A percentile compares a stretch with the other conserved stretches of the same genome.
These are phyloP conservation scores for Mesotaenium endlicherianum DNA, from an alignment of 139 green algal genomes.

Conservation along the genomic window DNA sequence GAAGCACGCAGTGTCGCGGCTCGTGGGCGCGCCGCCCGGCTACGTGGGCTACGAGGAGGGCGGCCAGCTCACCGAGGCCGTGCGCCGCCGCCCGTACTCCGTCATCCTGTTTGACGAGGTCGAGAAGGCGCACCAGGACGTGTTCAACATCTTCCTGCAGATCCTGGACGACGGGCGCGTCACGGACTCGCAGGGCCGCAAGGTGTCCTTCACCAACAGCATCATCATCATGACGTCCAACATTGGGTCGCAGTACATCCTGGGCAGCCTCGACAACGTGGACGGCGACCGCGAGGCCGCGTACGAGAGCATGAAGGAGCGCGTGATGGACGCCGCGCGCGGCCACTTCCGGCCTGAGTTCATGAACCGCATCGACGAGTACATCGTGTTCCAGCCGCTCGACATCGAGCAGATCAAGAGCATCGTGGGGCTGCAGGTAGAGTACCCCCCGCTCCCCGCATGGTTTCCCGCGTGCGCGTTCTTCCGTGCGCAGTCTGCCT, in stretches of 20 bases:
- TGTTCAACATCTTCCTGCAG: slow-evolving; percentile 85
- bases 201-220: slow-evolving; percentile 92
- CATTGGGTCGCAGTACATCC: slow-evolving; percentile 79
- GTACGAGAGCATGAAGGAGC: slow-evolving; percentile 38
- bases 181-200: slow-evolving; percentile 82
- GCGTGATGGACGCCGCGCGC: slow-evolving; percentile 69
- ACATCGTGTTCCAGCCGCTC: slow-evolving; percentile 92
- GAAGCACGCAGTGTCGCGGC: slow-evolving; percentile 72
- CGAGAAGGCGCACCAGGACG: slow-evolving; percentile 77
- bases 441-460: no score
- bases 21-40: slow-evolving; percentile 88
- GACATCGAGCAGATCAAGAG: slow-evolving; percentile 70
- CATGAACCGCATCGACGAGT: slow-evolving; percentile 96
- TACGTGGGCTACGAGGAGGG: slow-evolving; percentile 97
- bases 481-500: no score
- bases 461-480: no score
- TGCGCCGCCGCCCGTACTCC: slow-evolving; percentile 60
- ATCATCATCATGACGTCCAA: slow-evolving; percentile 97
- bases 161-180: slow-evolving; percentile 79
- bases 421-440: slow-evolving; percentile 71
- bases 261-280: slow-evolving; percentile 55
- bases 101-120: slow-evolving; percentile 75
- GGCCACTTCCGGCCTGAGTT: slow-evolving; percentile 93
- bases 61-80: slow-evolving; percentile 91
- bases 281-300: background rate